Evolutionary conservation across 2,329 filamentous ascomycete genomes (phyloP).

Genomic region (Alternaria sp.): DNA sequence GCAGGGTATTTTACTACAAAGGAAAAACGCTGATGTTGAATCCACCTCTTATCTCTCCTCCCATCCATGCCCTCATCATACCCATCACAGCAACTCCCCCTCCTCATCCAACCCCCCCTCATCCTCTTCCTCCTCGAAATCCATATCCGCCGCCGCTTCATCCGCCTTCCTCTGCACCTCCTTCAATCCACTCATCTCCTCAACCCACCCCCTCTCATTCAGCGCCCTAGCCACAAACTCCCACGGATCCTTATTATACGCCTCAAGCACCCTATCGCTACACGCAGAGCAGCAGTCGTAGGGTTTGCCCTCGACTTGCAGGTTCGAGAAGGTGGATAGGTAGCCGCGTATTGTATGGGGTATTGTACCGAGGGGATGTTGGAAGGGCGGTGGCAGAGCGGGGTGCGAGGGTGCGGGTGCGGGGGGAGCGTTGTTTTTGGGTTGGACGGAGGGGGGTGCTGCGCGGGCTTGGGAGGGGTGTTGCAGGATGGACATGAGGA

Average conservation of each 20-base stretch:
- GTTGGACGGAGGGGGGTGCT: constrained; percentile 14
- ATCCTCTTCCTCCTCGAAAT: constrained; percentile 59
- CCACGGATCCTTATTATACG: constrained; percentile 74
- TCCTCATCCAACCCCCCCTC: constrained; percentile 61
- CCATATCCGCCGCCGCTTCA: constrained; percentile 58
- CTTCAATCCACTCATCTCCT: constrained; percentile 70
- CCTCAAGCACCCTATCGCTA: constrained; percentile 70
- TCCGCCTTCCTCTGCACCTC: constrained; percentile 64
- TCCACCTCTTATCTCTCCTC: not conserved
- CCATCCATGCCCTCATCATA: too few species aligned
- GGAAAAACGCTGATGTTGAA: not conserved
- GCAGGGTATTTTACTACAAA: not conserved
- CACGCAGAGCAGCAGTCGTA: constrained; percentile 86
- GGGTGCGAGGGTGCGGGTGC: constrained; percentile 26
- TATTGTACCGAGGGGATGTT: constrained; percentile 72
- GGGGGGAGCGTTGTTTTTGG: constrained; percentile 3
- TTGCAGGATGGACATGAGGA: constrained; percentile 85
- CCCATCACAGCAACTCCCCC: constrained; percentile 55
- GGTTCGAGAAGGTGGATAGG: constrained; percentile 74
- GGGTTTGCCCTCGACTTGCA: constrained; percentile 74
- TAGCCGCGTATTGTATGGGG: constrained; percentile 84
- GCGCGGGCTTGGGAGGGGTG: constrained; percentile 55
- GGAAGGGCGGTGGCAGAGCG: constrained; percentile 42
- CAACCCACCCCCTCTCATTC: constrained; percentile 77
- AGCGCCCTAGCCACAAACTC: constrained; percentile 77